phyloP scores from a whole-genome alignment of 2,329 filamentous ascomycete genomes.

The Polychaeton citri region DNA sequence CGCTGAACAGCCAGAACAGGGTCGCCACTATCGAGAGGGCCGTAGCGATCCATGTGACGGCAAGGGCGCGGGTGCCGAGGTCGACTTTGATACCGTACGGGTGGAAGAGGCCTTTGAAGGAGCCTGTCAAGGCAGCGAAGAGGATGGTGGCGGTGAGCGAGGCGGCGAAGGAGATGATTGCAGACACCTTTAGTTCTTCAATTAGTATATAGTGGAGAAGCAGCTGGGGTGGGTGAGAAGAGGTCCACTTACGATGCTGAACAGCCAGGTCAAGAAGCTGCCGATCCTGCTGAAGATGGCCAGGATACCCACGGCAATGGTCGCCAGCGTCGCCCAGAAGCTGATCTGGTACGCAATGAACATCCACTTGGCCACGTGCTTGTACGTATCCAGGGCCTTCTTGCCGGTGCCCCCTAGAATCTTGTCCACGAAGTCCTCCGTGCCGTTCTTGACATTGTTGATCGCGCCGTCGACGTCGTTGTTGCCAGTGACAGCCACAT shows the following conservation, averaged over 20 bases:
- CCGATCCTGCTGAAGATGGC: slow-evolving; percentile 72
- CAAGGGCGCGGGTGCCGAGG: slow-evolving; percentile 58
- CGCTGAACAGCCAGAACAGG: slow-evolving; percentile 82
- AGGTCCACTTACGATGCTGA: slow-evolving; percentile 52
- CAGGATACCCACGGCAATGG: slow-evolving; percentile 67
- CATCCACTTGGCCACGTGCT: slow-evolving; percentile 65
- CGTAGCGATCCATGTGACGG: slow-evolving; percentile 64
- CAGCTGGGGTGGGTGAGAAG: slow-evolving; percentile 23
- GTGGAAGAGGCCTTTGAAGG: slow-evolving; percentile 53
- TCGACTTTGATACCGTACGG: slow-evolving; percentile 56
- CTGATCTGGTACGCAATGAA: slow-evolving; percentile 68
- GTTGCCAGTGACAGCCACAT: slow-evolving; percentile 7
- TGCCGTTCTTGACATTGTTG: slow-evolving; percentile 41
- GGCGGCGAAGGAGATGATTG: slow-evolving; percentile 48
- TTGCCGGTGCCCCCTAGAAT: slow-evolving; percentile 53
- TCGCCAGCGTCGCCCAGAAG: slow-evolving; percentile 53
- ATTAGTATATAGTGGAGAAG: slow-evolving; percentile 5
- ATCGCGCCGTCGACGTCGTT: slow-evolving; percentile 20
- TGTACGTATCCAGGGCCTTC: slow-evolving; percentile 58
- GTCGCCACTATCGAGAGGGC: slow-evolving; percentile 62
- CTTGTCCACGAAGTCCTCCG: slow-evolving; percentile 15
- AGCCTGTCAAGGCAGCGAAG: slow-evolving; percentile 54
- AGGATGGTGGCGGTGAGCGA: slow-evolving; percentile 64
- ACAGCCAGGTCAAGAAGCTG: slow-evolving; percentile 68
- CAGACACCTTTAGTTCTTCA: slow-evolving; percentile 27